Percentiles rank a stretch among this genome's conserved stretches.
Evolutionary conservation across 129 eudicot genomes (phyloP).

Genomic region (Smallanthus sonchifolius): DNA sequence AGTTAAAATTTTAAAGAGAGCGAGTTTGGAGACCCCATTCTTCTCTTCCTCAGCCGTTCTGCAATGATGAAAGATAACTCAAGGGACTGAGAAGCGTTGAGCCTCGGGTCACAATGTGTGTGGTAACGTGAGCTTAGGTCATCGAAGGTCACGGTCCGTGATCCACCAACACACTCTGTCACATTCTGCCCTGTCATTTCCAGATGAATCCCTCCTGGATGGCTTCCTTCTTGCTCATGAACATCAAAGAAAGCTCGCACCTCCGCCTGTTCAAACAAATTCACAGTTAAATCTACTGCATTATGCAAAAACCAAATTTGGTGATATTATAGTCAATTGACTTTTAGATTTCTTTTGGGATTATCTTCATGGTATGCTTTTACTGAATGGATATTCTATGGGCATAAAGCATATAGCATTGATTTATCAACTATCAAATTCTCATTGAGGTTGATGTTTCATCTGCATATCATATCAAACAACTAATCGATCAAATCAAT

Average conservation of each 20-base stretch:
- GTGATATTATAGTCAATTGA: slow-evolving; percentile 10
- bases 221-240: slow-evolving; percentile 66
- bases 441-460: slow-evolving; percentile 1
- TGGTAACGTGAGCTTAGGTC: slow-evolving; percentile 66
- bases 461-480: not conserved
- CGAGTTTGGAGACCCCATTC: slow-evolving; percentile 17
- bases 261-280: slow-evolving; percentile 43
- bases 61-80: slow-evolving; percentile 61
- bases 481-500: not conserved
- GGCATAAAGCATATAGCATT: slow-evolving; percentile 5
- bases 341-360: slow-evolving; percentile 1
- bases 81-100: slow-evolving; percentile 62
- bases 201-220: slow-evolving; percentile 22
- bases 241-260: slow-evolving; percentile 77
- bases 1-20: too few relatives aligned
- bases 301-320: not conserved
- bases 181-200: slow-evolving; percentile 75
- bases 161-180: slow-evolving; percentile 67
- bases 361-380: slow-evolving; percentile 2
- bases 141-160: slow-evolving; percentile 56
- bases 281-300: not conserved
- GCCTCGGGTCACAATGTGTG: slow-evolving; percentile 70
- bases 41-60: slow-evolving; percentile 51
- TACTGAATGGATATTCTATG: not conserved
- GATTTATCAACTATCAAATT: slow-evolving; percentile 6